Conservation (phyloP, 1,284 basidiomycete species). For the Apiotrichum akiyoshidainum region DNA sequence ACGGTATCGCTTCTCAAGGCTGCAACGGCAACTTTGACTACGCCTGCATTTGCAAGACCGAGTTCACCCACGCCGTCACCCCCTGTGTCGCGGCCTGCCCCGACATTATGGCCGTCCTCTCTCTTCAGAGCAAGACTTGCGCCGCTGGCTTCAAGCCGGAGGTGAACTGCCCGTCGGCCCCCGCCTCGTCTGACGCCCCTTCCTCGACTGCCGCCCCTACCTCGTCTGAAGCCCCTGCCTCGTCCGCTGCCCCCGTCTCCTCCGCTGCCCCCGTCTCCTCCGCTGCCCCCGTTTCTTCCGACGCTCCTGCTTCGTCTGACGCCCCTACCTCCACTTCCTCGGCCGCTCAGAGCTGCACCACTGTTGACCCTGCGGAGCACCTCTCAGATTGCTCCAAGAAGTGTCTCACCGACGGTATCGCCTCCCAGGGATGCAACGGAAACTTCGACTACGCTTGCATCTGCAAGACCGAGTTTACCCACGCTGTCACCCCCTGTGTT, state of each 20-base stretch:
- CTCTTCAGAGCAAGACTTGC: constrained; percentile 1
- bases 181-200: neutral
- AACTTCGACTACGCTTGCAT: too few species aligned
- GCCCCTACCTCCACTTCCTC: neutral
- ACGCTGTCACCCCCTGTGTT: neutral
- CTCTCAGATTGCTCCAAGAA: too few species aligned
- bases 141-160: neutral
- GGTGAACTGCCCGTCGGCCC: too few species aligned
- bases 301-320: neutral
- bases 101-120: constrained; percentile 9
- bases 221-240: too few species aligned
- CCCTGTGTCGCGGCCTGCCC: too few species aligned
- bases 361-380: neutral
- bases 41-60: too few species aligned
- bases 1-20: neutral
- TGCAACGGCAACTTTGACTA: neutral
- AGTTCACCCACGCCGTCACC: neutral
- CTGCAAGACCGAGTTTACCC: neutral
- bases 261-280: neutral
- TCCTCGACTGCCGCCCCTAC: too few species aligned
- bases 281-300: neutral
- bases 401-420: too few species aligned
- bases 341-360: neutral
- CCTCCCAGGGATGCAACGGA: neutral
- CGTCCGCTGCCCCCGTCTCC: too few species aligned